Base-by-base conservation (phyloP, 2,329 filamentous ascomycete species). In the Aspergillus pseudotamarii region DNA sequence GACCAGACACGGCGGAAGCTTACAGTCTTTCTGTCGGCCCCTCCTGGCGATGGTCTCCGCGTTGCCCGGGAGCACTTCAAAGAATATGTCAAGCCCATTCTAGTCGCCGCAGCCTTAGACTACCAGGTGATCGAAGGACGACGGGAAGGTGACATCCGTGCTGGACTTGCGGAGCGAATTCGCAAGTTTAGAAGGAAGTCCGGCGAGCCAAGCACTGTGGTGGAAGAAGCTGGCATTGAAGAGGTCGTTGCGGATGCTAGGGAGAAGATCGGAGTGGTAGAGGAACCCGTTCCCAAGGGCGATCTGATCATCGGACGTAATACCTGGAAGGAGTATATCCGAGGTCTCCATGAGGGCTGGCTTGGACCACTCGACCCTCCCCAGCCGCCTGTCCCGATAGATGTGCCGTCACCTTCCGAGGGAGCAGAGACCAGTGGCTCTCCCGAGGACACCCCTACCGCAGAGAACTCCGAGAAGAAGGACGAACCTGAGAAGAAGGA, bases 281-380 rank as follows among this genome's bases (percentile, higher is more conserved):
- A 92, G 38, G 94, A 90, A 73, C 83, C 89, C 4, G 94, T 92
- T 11, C 83, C 90, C 26, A 86, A 86, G 66, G 95, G 95, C 51
- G 94, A 98, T 75, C 84, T 99, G 58, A 88, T 98, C 21, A 88
- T 99, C 71, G 95, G 95, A 14, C 84, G 94, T 61, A 91, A 97
- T 75, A 90, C 94, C 11, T 99, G 95, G 95, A 99, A 97, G 80
- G 95, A 99, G 79, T 99, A 98, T 76, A 83, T 98, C 28, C 86
- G 94, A 63, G 95, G 95, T 53, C 75, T 98, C 68, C 95, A 99
- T 76, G 95, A 99, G 79, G 95, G 95, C 61, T 99, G 95, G 94
- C 81, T 99, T 28, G 94, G 95, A 0, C 93, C 95, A 9, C 81
- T 96, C 50, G 87, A 90, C 51, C 76, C 76, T 62, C 74, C 77